These are phyloP conservation scores for Sporobolus alterniflorus DNA, from an alignment of 202 grass and related monocot genomes.

Conservation along the genomic window DNA sequence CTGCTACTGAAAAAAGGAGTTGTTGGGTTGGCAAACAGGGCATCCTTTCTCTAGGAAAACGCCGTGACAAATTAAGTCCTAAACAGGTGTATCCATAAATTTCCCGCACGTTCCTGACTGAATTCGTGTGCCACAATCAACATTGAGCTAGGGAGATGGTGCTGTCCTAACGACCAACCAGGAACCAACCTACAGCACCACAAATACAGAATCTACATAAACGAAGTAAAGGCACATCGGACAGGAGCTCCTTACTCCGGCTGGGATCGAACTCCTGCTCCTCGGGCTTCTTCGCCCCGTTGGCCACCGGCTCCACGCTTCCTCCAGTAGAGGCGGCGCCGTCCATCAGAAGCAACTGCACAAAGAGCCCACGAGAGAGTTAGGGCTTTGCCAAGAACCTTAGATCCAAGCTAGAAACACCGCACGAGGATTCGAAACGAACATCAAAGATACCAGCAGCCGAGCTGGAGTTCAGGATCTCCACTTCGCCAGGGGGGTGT, in stretches of 20 bases:
- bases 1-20: neutral
- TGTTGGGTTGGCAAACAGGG: too few relatives aligned
- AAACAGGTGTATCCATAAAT: neutral
- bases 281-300: conserved; percentile 36
- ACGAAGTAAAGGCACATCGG: neutral
- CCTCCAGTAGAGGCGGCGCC: neutral
- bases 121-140: neutral
- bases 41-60: too few relatives aligned
- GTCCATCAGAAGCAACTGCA: conserved; percentile 34
- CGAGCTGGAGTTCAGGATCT: neutral
- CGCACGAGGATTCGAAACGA: neutral
- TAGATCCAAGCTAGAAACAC: conserved; percentile 6
- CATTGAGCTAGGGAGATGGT: neutral
- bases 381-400: conserved; percentile 18
- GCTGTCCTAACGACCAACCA: neutral
- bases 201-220: neutral
- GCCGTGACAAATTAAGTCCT: neutral
- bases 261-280: conserved; percentile 72
- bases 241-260: conserved; percentile 56
- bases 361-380: neutral
- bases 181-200: neutral
- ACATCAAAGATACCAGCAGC: neutral
- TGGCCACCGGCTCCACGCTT: conserved; percentile 11
- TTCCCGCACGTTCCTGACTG: neutral
- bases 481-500: neutral